A percentile compares a stretch with the other conserved stretches of the same genome.
phyloP scores from a whole-genome alignment of 129 eudicot genomes.

The Sambucus nigra region DNA sequence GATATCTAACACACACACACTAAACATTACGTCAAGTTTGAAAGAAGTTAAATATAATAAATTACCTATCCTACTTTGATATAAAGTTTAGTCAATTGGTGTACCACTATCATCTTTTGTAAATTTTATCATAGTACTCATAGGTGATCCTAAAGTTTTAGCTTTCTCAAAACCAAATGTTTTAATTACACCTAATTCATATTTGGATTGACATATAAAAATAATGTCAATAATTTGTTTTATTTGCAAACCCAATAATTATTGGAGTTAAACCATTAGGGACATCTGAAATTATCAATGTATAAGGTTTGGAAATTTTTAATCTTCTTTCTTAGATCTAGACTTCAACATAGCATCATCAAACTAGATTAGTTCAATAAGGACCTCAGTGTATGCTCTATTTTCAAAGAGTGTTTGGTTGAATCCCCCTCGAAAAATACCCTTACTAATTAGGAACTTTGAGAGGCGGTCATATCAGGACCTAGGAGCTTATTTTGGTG shows the following conservation, averaged over 20 bases:
- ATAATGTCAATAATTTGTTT: background rate
- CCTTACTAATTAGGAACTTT: too few relatives aligned
- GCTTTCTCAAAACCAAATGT: background rate
- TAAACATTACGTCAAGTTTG: background rate
- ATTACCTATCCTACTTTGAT: background rate
- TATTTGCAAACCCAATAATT: background rate
- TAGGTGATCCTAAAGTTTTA: background rate
- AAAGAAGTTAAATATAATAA: background rate
- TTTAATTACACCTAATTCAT: background rate
- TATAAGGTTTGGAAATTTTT: too few relatives aligned
- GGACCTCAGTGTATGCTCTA: too few relatives aligned
- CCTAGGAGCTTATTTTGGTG: background rate
- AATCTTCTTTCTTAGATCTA: too few relatives aligned
- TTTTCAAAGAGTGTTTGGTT: too few relatives aligned
- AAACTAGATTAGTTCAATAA: too few relatives aligned
- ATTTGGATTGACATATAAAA: background rate
- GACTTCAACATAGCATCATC: too few relatives aligned
- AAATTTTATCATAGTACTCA: background rate
- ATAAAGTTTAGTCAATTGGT: background rate
- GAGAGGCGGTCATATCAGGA: background rate
- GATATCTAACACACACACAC: background rate
- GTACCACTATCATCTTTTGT: background rate
- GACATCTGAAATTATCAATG: too few relatives aligned
- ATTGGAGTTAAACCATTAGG: too few relatives aligned
- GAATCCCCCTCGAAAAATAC: too few relatives aligned